These are phyloP conservation scores for Candida insectalens DNA, from an alignment of 805 yeast species.

Conservation along the genomic window DNA sequence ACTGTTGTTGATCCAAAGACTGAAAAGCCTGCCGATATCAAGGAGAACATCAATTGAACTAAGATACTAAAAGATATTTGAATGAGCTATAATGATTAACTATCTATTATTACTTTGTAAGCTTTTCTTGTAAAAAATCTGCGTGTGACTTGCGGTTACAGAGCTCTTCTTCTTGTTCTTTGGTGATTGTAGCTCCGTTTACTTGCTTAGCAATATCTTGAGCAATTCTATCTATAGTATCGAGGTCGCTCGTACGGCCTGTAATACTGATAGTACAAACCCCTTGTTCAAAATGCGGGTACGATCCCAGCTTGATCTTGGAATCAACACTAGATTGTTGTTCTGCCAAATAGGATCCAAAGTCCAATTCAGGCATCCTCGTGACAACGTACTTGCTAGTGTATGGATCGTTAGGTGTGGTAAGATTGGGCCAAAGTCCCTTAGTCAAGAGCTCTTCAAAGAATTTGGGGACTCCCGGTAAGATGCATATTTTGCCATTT, in stretches of 20 bases:
- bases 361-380: slow-evolving; percentile 45
- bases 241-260: slow-evolving; percentile 37
- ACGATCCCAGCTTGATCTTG: slow-evolving; percentile 68
- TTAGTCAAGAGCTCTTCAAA: slow-evolving; percentile 44
- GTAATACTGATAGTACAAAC: slow-evolving; percentile 66
- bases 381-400: slow-evolving; percentile 56
- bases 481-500: slow-evolving; percentile 52
- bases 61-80: too few relatives aligned
- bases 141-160: slow-evolving; percentile 5
- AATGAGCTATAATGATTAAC: background rate
- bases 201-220: slow-evolving; percentile 26
- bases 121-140: too few relatives aligned
- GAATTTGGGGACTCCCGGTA: slow-evolving; percentile 80
- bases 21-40: background rate
- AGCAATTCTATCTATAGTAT: slow-evolving; percentile 31
- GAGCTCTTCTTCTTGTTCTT: slow-evolving; percentile 40
- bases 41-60: background rate
- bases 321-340: slow-evolving; percentile 31
- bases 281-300: slow-evolving; percentile 64
- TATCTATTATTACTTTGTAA: too few relatives aligned
- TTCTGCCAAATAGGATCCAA: slow-evolving; percentile 47
- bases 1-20: too few relatives aligned
- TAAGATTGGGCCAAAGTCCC: slow-evolving; percentile 29
- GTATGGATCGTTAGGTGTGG: slow-evolving; percentile 24
- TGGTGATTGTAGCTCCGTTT: slow-evolving; percentile 44